A percentile compares a stretch with the other conserved stretches of the same genome.
Evolutionary conservation across 352 stramenopile species (phyloP).

Genomic region (Plasmopara viticola): DNA sequence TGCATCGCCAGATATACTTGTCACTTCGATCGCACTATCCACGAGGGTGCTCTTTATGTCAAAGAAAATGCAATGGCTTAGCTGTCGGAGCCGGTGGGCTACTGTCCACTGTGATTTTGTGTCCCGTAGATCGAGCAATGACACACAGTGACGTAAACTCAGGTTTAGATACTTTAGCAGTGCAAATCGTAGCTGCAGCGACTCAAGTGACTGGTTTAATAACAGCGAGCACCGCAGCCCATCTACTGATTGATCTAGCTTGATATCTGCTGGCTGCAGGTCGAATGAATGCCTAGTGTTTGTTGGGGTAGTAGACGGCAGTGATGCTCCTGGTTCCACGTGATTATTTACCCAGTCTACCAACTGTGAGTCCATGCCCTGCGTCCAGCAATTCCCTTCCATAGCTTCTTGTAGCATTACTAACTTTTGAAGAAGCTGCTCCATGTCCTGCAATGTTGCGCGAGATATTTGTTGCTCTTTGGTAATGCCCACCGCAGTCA

Average conservation of each 20-base stretch:
- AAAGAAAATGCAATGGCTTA: constrained; percentile 86
- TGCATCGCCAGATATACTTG: constrained; percentile 44
- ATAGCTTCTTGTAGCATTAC: constrained; percentile 3
- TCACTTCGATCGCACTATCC: constrained; percentile 76
- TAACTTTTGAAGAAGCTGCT: constrained; percentile 30
- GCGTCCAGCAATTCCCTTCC: constrained; percentile 34
- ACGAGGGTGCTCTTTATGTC: constrained; percentile 79
- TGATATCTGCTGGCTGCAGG: constrained; percentile 64
- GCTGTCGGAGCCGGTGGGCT: constrained; percentile 52
- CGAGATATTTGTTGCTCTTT: constrained; percentile 60
- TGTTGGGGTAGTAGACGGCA: constrained; percentile 13
- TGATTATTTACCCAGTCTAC: constrained; percentile 85
- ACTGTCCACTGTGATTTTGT: constrained; percentile 66
- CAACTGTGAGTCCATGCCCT: constrained; percentile 74
- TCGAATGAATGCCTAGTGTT: constrained; percentile 43
- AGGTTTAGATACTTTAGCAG: constrained; percentile 82
- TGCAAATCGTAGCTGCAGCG: constrained; percentile 69
- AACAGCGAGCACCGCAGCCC: constrained; percentile 66
- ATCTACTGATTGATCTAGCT: constrained; percentile 60
- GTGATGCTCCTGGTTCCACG: constrained; percentile 37
- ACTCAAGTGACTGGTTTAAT: constrained; percentile 42
- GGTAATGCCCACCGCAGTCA: constrained; percentile 51
- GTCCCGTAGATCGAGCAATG: constrained; percentile 73
- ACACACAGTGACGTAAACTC: constrained; percentile 56
- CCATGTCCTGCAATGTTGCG: constrained; percentile 33